Percentiles rank a stretch among this genome's conserved stretches.
phyloP scores from a whole-genome alignment of 108 stramenopile genomes.

The Conticribra guillardii region DNA sequence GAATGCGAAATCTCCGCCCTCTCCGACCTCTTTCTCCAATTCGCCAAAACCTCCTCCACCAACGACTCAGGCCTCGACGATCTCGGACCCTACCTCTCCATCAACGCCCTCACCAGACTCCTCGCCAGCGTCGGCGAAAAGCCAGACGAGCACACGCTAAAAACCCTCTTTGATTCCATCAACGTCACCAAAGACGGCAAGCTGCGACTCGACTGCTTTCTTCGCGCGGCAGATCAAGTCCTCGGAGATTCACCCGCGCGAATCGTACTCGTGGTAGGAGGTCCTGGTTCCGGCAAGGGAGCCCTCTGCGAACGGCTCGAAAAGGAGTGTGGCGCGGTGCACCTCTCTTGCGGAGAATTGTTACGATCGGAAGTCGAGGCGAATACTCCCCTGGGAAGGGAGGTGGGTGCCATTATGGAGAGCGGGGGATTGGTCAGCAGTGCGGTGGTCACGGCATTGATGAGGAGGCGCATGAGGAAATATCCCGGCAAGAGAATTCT shows the following conservation, averaged over 20 bases:
- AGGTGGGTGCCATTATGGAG: conserved; percentile 88
- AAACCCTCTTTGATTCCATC: conserved; percentile 57
- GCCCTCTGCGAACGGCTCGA: conserved; percentile 72
- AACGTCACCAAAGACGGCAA: conserved; percentile 62
- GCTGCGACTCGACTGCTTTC: conserved; percentile 67
- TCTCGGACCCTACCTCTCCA: conserved; percentile 44
- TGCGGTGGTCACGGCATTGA: conserved; percentile 79
- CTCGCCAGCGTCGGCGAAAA: conserved; percentile 65
- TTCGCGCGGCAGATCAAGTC: conserved; percentile 51
- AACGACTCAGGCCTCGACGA: too few relatives aligned
- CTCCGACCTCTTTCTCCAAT: conserved; percentile 71
- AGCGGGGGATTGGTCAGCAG: conserved; percentile 76
- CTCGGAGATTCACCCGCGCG: conserved; percentile 70
- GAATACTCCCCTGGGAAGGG: conserved; percentile 76
- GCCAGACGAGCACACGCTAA: conserved; percentile 50
- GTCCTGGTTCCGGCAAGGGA: conserved; percentile 97
- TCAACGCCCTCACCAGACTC: conserved; percentile 43
- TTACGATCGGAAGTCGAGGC: conserved; percentile 87
- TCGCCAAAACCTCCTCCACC: conserved; percentile 32
- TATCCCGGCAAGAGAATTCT: conserved; percentile 79
- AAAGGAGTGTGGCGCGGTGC: conserved; percentile 85
- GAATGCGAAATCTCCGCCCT: conserved; percentile 70
- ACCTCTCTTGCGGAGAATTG: conserved; percentile 93
- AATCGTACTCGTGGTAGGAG: conserved; percentile 92
- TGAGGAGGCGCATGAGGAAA: conserved; percentile 73